Evolutionary conservation across 108 stramenopile genomes (phyloP), one percentile per base, ranked within the genome.

Genomic region (Cylindrotheca closterium): DNA sequence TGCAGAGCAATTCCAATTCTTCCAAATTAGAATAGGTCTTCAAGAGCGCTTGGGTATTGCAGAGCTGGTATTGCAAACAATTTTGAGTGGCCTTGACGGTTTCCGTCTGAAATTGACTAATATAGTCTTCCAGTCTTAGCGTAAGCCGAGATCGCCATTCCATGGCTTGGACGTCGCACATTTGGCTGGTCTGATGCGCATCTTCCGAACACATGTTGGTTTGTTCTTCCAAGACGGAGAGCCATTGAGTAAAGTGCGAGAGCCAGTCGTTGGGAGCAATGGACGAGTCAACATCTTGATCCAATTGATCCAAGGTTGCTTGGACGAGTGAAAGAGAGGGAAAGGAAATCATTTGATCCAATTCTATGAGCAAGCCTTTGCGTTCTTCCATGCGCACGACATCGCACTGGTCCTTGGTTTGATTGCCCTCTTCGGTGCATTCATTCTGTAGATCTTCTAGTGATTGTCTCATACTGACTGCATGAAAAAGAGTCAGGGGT

Each of bases 381-480:
- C 60, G 60, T 25, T 62, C 60, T 19, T 45, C 60, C 0, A 48
- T 62, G 47, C 47, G 47, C 0, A 31, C 46, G 0, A 62, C 46
- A 0, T 62, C 60, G 19, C 60, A 62, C 29, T 62, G 47, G 3
- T 45, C 21, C 25, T 49, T 49, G 17, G 60, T 62, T 19, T 62
- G 60, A 28, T 22, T 47, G 1, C 47, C 60, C 0, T 62, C 60
- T 23, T 62, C 60, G 0, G 60, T 62, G 30, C 60, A 62, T 0
- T 45, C 60, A 47, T 62, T 49, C 0, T 62, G 60, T 0, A 21
- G 30, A 1, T 45, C 60, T 23, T 62, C 60, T 7, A 62, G 28
- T 42, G n/a, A n/a, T n/a, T n/a, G n/a, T n/a, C n/a, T n/a, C n/a
- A n/a, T n/a, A n/a, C n/a, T n/a, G n/a, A n/a, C n/a, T n/a, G n/a